Evolutionary conservation across 2,329 filamentous ascomycete species (phyloP).

Genomic region (Catunica adiposa): DNA sequence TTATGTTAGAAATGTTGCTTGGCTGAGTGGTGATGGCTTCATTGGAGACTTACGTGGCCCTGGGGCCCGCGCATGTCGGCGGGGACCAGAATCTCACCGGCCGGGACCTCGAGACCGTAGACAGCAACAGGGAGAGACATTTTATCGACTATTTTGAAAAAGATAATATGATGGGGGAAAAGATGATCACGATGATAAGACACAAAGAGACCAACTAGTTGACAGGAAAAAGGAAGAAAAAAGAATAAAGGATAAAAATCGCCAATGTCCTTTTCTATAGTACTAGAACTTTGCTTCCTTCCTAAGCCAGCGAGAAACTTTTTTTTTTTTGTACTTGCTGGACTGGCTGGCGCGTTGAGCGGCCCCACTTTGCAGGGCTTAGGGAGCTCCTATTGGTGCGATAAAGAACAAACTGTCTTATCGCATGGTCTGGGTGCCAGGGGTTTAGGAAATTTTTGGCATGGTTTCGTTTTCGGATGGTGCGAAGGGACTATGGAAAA

Average conservation of each 20-base stretch:
- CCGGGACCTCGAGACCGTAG: constrained; percentile 82
- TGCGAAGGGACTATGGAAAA: not conserved
- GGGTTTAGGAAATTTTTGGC: not conserved
- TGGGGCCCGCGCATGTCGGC: constrained; percentile 56
- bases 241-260: not conserved
- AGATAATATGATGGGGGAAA: not conserved
- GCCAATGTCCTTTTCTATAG: not conserved
- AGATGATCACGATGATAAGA: constrained; percentile 3
- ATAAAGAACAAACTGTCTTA: not conserved
- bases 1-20: not conserved
- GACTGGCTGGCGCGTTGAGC: not conserved
- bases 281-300: not conserved
- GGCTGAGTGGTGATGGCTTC: too few relatives aligned
- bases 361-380: not conserved
- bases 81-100: constrained; percentile 67
- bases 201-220: not conserved
- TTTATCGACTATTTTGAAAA: constrained; percentile 9
- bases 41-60: constrained; percentile 53
- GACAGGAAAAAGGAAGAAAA: constrained; percentile 3
- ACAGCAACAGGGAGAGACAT: constrained; percentile 59
- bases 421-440: not conserved
- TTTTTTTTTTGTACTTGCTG: not conserved
- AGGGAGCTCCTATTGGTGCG: not conserved
- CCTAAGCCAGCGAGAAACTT: not conserved
- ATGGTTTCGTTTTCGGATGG: not conserved